Evolutionary conservation across 106 monocot genomes (phyloP), one percentile per base, ranked within the genome.

Genomic region (Phalaenopsis equestris): DNA sequence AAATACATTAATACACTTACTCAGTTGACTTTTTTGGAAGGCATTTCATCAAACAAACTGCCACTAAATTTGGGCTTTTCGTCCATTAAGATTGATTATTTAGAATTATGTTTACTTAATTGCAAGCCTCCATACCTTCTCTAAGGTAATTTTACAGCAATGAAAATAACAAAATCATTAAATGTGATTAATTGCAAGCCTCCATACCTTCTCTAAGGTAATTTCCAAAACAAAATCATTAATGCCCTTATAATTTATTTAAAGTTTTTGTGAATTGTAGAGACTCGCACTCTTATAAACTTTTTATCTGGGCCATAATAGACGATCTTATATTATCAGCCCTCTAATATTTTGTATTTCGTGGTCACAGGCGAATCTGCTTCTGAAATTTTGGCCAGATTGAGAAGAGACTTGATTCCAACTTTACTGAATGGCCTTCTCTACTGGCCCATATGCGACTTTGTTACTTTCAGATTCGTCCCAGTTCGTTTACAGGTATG

Each of bases 381-480:
- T 79, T 37, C 82, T 15, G 98, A 99, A 79, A 95, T 99, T 42
- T 49, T 90, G 75, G 89, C 88, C 78, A 86, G 98, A 67, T 86
- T 99, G 81, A 99, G 90, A 86, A 94, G 98, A 86, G 98, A 99
- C 76, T 46, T 99, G 72, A 58, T 95, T 19, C 98, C 98, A 6
- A 91, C 98, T 7, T 30, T 99, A 23, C 72, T 75, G 70, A 95
- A 79, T 80, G 90, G 93, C 24, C 80, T 99, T 23, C 77, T 86
- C 9, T 99, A 99, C 79, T 99, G 98, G 98, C 98, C 98, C 36
- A 73, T 86, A 58, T 99, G 98, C 79, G 98, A 99, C 80, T 99
- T 95, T 73, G 87, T 99, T 72, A 99, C 93, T 67, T 99, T 94
- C 84, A 94, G 87, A 83, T 99, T 95, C 85, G 36, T 84, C 52